Evolutionary conservation across 2,329 filamentous ascomycete species (phyloP).

Genomic region (Pseudogymnoascus sp.): DNA sequence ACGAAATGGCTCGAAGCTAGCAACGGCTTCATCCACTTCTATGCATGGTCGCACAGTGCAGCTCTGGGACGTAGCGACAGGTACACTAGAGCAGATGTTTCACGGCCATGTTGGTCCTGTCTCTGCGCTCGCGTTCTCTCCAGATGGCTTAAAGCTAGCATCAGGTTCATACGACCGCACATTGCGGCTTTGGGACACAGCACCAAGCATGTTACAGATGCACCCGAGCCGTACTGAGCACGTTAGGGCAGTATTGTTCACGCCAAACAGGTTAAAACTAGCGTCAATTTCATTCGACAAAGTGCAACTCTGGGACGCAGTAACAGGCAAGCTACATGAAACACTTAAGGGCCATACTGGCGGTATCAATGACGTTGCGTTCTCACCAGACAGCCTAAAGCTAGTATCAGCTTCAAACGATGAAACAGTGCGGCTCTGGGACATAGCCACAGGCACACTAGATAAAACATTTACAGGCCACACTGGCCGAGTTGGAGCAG

Average conservation of each 20-base stretch:
- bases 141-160: slow-evolving; percentile 59
- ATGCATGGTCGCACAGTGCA: background rate
- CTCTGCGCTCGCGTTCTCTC: slow-evolving; percentile 56
- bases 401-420: too few species aligned
- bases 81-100: background rate
- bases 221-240: too few species aligned
- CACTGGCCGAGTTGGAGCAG: too few species aligned
- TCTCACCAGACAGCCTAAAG: too few species aligned
- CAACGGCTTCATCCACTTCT: too few species aligned
- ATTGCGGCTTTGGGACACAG: slow-evolving; percentile 61
- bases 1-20: too few species aligned
- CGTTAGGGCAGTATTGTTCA: background rate
- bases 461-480: too few species aligned
- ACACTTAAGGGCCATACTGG: too few species aligned
- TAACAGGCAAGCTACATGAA: background rate
- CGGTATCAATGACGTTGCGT: too few species aligned
- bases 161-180: slow-evolving; percentile 49
- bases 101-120: slow-evolving; percentile 56
- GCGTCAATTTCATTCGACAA: background rate
- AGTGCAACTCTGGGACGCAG: background rate
- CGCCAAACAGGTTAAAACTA: background rate
- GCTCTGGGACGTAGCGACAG: slow-evolving; percentile 12
- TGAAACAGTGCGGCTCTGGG: too few species aligned
- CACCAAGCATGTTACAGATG: slow-evolving; percentile 28
- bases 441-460: background rate